Conservation (phyloP, 2,329 filamentous ascomycete species). For the Paracorniculantispora psalliotae region DNA sequence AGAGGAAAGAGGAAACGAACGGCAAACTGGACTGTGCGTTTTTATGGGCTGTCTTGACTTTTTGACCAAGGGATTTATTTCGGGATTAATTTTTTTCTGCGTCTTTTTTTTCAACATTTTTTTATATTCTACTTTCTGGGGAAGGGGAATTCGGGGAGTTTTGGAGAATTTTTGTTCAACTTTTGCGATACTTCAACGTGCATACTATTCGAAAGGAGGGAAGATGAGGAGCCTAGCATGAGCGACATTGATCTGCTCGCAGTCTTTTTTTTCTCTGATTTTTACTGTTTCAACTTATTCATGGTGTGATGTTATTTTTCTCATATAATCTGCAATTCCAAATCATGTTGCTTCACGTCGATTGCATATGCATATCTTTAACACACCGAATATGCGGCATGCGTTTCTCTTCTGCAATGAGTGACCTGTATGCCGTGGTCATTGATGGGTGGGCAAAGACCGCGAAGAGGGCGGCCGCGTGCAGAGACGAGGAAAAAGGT, state of each 20-base stretch:
- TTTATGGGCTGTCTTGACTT: background rate
- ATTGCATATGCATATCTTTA: no score
- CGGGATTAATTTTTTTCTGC: background rate
- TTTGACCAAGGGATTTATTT: background rate
- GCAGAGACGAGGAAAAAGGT: no score
- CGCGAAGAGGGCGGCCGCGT: no score
- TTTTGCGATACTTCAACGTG: slow-evolving; percentile 8
- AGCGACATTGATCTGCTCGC: background rate
- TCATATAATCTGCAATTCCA: no score
- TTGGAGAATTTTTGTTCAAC: slow-evolving; percentile 1
- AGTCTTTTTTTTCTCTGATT: background rate
- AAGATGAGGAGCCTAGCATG: background rate
- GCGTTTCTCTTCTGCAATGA: background rate
- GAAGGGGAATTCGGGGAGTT: slow-evolving; percentile 1
- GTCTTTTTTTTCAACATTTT: background rate
- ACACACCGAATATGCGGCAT: no score
- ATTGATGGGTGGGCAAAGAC: no score
- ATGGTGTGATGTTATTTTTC: no score
- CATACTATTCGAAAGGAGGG: background rate
- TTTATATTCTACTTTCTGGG: background rate
- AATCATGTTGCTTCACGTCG: no score
- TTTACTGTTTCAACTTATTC: no score
- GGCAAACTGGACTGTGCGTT: background rate
- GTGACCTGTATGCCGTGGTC: no score
- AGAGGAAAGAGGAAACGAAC: background rate